Evolutionary conservation across 805 yeast genomes (phyloP).

Genomic region (Zygoascus tannicola): DNA sequence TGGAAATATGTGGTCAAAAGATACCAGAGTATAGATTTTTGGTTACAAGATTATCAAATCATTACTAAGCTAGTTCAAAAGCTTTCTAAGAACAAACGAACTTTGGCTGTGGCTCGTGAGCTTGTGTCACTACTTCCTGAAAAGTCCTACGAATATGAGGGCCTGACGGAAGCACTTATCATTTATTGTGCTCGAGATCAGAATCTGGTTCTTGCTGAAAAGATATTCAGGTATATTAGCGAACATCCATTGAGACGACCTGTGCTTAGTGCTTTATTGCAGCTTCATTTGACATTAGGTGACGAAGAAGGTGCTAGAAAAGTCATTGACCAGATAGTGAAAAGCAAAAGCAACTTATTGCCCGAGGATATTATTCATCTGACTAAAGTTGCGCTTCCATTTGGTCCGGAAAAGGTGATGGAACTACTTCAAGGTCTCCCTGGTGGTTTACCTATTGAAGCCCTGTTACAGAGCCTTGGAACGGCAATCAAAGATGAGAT

Average conservation of each 20-base stretch:
- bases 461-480: not conserved
- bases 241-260: slow-evolving; percentile 13
- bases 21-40: not conserved
- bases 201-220: slow-evolving; percentile 11
- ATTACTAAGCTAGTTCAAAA: slow-evolving; percentile 12
- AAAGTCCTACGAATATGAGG: slow-evolving; percentile 10
- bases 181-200: slow-evolving; percentile 14
- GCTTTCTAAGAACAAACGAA: slow-evolving; percentile 14
- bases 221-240: slow-evolving; percentile 6
- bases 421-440: not conserved
- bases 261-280: slow-evolving; percentile 12
- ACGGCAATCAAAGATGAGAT: not conserved
- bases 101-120: slow-evolving; percentile 6
- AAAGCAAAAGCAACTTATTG: not conserved
- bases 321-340: slow-evolving; percentile 15
- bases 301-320: slow-evolving; percentile 17
- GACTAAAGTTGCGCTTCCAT: not conserved
- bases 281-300: slow-evolving; percentile 14
- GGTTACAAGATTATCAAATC: slow-evolving; percentile 2
- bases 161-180: slow-evolving; percentile 18
- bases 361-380: slow-evolving; percentile 1
- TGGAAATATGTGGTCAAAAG: slow-evolving; percentile 7
- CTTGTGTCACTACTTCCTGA: slow-evolving; percentile 12
- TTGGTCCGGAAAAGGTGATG: slow-evolving; percentile 1
- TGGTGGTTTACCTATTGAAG: not conserved